phyloP scores from a whole-genome alignment of 1,139 yeast species.

The Debaryomyces singareniensis region DNA sequence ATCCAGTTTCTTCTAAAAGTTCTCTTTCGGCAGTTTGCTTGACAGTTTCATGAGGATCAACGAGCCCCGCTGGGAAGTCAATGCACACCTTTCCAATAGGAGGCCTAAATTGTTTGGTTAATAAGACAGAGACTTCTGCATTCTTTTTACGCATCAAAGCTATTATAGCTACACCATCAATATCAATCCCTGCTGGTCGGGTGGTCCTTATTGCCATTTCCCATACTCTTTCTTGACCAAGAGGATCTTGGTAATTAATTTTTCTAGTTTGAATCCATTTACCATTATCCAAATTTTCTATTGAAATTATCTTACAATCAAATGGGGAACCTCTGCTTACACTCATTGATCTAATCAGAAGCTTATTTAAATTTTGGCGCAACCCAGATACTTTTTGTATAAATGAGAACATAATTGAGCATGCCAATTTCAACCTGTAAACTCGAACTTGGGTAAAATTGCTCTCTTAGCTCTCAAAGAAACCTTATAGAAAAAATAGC shows the following conservation, averaged over 20 bases:
- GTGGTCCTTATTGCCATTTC: constrained; percentile 87
- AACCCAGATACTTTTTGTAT: no score
- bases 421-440: no score
- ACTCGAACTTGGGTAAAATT: no score
- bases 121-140: constrained; percentile 47
- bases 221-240: constrained; percentile 68
- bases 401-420: no score
- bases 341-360: no score
- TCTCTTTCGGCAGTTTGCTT: constrained; percentile 84
- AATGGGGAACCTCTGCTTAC: constrained; percentile 26
- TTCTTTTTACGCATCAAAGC: constrained; percentile 54
- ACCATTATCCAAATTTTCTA: constrained; percentile 27
- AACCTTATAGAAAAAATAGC: no score
- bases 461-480: no score
- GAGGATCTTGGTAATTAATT: constrained; percentile 65
- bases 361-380: no score
- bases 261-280: constrained; percentile 48
- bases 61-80: constrained; percentile 92
- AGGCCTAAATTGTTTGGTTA: constrained; percentile 88
- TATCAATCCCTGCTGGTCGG: constrained; percentile 55
- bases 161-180: constrained; percentile 87
- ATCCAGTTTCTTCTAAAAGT: constrained; percentile 88
- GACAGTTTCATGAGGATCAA: constrained; percentile 76
- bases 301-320: constrained; percentile 24
- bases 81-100: constrained; percentile 84